These are phyloP conservation scores for Chytridium lagenaria DNA, from an alignment of 371 early-diverging fungal species.

Conservation along the genomic window DNA sequence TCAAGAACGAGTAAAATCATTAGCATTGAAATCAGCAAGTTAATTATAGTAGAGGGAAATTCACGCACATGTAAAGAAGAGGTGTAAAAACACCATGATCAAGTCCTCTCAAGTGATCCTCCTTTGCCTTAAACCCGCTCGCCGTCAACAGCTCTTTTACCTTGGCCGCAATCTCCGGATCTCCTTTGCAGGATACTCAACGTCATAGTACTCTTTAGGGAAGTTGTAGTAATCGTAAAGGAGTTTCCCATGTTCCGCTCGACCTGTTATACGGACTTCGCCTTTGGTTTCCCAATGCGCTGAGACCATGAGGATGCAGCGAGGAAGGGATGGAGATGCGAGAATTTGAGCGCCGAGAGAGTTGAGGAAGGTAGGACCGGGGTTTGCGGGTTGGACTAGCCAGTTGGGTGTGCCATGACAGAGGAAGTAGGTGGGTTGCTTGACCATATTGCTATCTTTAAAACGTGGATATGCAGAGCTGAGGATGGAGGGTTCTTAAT, in stretches of 20 bases:
- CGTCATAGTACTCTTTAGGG: slow-evolving; percentile 50
- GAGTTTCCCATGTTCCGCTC: slow-evolving; percentile 32
- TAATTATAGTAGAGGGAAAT: neutral
- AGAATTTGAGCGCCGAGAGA: slow-evolving; percentile 30
- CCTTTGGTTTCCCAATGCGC: slow-evolving; percentile 56
- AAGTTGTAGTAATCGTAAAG: slow-evolving; percentile 59
- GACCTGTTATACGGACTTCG: slow-evolving; percentile 30
- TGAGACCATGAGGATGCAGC: slow-evolving; percentile 43
- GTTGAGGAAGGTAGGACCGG: slow-evolving; percentile 30
- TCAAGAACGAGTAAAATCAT: neutral
- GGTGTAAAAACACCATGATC: slow-evolving; percentile 60
- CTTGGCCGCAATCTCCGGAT: slow-evolving; percentile 40
- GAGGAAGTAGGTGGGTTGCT: slow-evolving; percentile 38
- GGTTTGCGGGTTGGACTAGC: slow-evolving; percentile 23
- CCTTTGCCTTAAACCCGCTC: slow-evolving; percentile 36
- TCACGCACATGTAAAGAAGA: slow-evolving; percentile 35
- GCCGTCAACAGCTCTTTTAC: slow-evolving; percentile 33
- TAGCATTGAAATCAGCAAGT: neutral
- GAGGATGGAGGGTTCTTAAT: too few species aligned
- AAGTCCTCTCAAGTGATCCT: slow-evolving; percentile 49
- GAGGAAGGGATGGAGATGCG: slow-evolving; percentile 23
- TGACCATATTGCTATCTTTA: too few species aligned
- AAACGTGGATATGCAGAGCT: too few species aligned
- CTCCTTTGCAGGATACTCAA: slow-evolving; percentile 49
- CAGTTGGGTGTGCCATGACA: slow-evolving; percentile 37